Percentiles rank a stretch among this genome's conserved stretches.
Conservation (phyloP, 2,329 filamentous ascomycete species). For the Trichoderma polysporum region DNA sequence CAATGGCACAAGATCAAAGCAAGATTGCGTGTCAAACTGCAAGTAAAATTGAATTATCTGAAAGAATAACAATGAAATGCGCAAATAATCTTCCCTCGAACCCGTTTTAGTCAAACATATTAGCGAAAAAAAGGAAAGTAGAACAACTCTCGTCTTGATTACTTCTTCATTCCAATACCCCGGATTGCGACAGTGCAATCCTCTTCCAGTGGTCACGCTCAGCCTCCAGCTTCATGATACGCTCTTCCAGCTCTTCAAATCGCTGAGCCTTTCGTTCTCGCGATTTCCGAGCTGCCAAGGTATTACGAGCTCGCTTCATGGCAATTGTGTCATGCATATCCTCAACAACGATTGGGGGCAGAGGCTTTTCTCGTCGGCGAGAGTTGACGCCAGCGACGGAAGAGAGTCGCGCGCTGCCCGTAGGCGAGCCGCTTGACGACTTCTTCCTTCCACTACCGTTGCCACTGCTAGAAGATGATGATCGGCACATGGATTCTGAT, state of each 20-base stretch:
- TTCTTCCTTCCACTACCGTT: constrained; percentile 46
- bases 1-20: neutral
- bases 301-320: constrained; percentile 92
- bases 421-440: constrained; percentile 45
- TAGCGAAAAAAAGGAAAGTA: constrained; percentile 21
- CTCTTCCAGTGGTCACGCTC: constrained; percentile 67
- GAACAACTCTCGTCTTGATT: constrained; percentile 18
- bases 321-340: constrained; percentile 74
- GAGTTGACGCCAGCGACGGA: constrained; percentile 68
- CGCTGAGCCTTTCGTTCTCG: constrained; percentile 80
- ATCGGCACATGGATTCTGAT: constrained; percentile 44
- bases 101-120: constrained; percentile 17
- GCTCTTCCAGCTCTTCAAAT: constrained; percentile 70
- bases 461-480: constrained; percentile 29
- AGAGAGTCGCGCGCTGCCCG: constrained; percentile 59
- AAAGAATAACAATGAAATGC: neutral
- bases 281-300: constrained; percentile 89
- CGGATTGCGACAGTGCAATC: constrained; percentile 47
- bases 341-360: constrained; percentile 74
- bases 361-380: constrained; percentile 76
- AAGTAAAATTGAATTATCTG: neutral
- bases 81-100: constrained; percentile 16
- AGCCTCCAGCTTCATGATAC: constrained; percentile 67
- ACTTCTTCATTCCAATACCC: constrained; percentile 23
- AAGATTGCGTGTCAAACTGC: neutral